Base-by-base conservation (phyloP, 2,329 filamentous ascomycete genomes). In the Colletotrichum eremochloae region DNA sequence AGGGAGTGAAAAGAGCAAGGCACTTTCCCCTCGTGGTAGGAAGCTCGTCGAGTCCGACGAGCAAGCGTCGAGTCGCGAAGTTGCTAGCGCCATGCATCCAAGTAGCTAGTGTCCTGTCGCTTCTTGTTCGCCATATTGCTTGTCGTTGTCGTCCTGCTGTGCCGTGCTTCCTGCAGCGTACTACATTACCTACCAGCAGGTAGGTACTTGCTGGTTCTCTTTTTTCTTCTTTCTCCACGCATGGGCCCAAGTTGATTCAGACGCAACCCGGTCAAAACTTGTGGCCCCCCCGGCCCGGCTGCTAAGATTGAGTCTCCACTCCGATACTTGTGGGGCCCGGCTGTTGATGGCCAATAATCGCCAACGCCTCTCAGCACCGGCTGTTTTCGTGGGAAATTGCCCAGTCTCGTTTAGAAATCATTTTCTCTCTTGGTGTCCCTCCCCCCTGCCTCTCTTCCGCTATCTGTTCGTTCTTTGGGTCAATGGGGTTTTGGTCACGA, bases 311-410 rank as follows among this genome's bases (percentile, higher is more conserved):
- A 8, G 15, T 33, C 48, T n/a, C 48, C 62, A 46, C 62, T 29
- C 53, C 57, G 12, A 31, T 29, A 29, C 31, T 24, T n/a, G 46
- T 63, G 48, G 67, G 15, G 42, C 36, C 29, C 12, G n/a, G 20
- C 38, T 50, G 20, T n/a, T 48, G 14, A 62, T 46, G 60, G 31
- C 68, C 68, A 71, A 71, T 68, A n/a, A 42, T 29, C 40, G 48
- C 33, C 33, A 56, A 24, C 56, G 68, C 57, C 64, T 44, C 65
- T 57, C 57, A 71, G 57, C 31, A 61, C 68, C 50, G 64, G 40
- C 42, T 57, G 65, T 64, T 57, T 40, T 56, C 42, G 64, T 50
- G 36, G 64, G 68, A 71, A 68, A 71, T 71, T 71, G 50, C 29
- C 38, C 55, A 60, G 62, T 67, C 67, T 60, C 63, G 55, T 67